Percentiles rank a stretch among this genome's conserved stretches.
Evolutionary conservation across 768 basidiomycete genomes (phyloP).

Genomic region (Pholiota microspora): DNA sequence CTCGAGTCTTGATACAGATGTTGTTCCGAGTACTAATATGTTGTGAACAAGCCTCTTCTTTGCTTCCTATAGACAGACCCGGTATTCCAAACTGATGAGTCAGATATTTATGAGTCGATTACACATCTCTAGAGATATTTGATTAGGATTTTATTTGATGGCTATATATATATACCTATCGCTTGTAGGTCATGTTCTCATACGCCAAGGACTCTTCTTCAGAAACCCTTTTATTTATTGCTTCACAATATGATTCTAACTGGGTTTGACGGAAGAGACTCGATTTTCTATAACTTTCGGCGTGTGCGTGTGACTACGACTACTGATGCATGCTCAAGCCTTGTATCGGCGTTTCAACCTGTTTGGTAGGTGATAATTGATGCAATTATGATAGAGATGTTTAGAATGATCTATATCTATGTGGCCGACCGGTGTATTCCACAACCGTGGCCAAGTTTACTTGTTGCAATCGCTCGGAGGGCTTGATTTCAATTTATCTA

Average conservation of each 20-base stretch:
- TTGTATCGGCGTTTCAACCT: no score
- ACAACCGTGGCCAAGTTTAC: no score
- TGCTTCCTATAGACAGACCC: not conserved
- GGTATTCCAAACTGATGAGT: not conserved
- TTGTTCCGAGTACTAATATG: conserved; percentile 6
- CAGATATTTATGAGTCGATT: not conserved
- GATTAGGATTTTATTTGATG: not conserved
- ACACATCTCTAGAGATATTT: not conserved
- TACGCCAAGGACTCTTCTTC: not conserved
- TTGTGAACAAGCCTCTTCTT: not conserved
- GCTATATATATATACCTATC: not conserved
- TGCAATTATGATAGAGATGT: no score
- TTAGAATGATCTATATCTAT: no score
- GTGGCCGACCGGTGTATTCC: no score
- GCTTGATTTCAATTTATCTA: no score
- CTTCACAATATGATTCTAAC: not conserved
- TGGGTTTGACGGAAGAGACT: conserved; percentile 2
- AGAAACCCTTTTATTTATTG: not conserved
- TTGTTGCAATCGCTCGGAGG: no score
- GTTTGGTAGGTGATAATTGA: no score
- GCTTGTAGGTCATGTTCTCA: not conserved
- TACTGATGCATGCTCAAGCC: not conserved
- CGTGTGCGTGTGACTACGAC: not conserved
- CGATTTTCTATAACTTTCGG: not conserved
- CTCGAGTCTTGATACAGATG: not conserved